A percentile compares a stretch with the other conserved stretches of the same genome.
Conservation (phyloP, 2,329 filamentous ascomycete genomes). For the Paracorniculantispora psalliotae region DNA sequence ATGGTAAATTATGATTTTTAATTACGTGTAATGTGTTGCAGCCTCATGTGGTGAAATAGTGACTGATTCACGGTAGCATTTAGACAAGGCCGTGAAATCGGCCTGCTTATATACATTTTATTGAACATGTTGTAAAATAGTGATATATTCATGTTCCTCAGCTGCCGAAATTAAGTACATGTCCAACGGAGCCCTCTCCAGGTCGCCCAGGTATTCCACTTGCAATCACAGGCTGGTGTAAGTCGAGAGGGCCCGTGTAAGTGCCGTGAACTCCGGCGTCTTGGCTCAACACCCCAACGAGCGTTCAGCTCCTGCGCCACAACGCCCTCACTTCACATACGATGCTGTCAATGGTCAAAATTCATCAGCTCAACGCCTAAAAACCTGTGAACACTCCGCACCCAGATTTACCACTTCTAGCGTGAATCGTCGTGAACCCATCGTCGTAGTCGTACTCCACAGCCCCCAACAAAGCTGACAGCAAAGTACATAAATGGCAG, state of each 20-base stretch:
- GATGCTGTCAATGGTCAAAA: not conserved
- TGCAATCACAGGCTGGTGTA: not conserved
- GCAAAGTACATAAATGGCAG: not conserved
- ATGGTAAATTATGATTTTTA: too few species aligned
- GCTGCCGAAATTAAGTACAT: not conserved
- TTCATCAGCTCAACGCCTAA: not conserved
- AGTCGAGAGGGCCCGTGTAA: not conserved
- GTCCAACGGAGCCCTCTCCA: not conserved
- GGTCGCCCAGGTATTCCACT: not conserved
- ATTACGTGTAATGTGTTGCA: too few species aligned
- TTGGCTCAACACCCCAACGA: too few species aligned
- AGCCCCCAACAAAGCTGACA: not conserved
- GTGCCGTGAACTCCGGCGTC: too few species aligned
- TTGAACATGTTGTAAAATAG: not conserved
- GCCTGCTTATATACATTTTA: not conserved
- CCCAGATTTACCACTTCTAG: not conserved
- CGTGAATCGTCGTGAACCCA: slow-evolving; percentile 4
- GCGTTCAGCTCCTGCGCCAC: not conserved
- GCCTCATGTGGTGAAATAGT: too few species aligned
- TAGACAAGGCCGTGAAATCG: too few species aligned
- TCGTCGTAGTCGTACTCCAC: not conserved
- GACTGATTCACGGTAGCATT: not conserved
- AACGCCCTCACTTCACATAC: not conserved
- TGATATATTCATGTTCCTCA: not conserved
- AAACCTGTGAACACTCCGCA: not conserved